These are phyloP conservation scores for Chondrostereum purpureum DNA, from an alignment of 1,284 basidiomycete genomes.

Conservation along the genomic window DNA sequence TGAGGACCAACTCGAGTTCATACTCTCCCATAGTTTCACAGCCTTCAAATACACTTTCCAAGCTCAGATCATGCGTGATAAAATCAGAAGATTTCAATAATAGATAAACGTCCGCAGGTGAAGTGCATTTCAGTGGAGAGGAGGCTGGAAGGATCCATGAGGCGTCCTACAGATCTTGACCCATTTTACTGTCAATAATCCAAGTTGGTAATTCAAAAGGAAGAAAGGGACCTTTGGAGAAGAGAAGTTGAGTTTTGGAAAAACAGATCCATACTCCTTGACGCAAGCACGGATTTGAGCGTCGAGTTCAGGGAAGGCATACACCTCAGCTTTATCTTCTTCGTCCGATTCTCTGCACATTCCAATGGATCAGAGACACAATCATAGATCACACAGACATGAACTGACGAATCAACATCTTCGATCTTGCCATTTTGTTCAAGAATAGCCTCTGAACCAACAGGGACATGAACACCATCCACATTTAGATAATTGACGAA, in stretches of 20 bases:
- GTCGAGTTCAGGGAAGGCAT: conserved; percentile 77
- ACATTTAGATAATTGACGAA: conserved; percentile 73
- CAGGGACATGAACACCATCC: conserved; percentile 78
- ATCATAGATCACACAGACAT: conserved; percentile 27
- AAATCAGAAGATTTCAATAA: conserved; percentile 93
- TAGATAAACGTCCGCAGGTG: conserved; percentile 87
- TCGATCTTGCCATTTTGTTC: conserved; percentile 44
- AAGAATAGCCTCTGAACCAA: conserved; percentile 81
- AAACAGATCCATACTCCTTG: conserved; percentile 72
- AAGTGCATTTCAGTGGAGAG: conserved; percentile 79
- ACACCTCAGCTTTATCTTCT: conserved; percentile 31
- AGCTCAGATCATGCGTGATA: conserved; percentile 71
- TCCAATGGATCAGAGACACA: conserved; percentile 61
- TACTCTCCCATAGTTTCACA: conserved; percentile 37
- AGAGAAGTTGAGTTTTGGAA: conserved; percentile 95
- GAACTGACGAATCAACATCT: conserved; percentile 9
- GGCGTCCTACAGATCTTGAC: conserved; percentile 61
- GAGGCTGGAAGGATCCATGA: conserved; percentile 88
- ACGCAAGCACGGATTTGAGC: conserved; percentile 66
- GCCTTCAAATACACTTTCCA: conserved; percentile 55
- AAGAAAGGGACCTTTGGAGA: conserved; percentile 65
- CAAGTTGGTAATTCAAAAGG: conserved; percentile 3
- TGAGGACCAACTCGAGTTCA: conserved; percentile 80
- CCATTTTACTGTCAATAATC: neutral
- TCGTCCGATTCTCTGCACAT: conserved; percentile 35